Evolutionary conservation across 2,329 filamentous ascomycete genomes (phyloP).

Genomic region (Talaromyces sp.): DNA sequence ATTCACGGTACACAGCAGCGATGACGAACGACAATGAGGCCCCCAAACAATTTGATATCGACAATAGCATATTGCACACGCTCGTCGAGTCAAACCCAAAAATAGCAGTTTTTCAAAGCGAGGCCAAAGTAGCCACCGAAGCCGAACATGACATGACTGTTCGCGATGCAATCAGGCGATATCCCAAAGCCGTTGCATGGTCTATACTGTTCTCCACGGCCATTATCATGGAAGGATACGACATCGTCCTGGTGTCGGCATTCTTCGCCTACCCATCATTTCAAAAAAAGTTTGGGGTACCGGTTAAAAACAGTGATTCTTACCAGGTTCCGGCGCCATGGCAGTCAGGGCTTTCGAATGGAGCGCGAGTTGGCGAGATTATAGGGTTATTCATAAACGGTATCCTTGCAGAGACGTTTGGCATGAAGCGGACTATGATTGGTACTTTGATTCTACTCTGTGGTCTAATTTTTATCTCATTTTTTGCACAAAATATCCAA

Average conservation of each 20-base stretch:
- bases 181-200: slow-evolving; percentile 63
- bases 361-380: slow-evolving; percentile 39
- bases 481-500: slow-evolving; percentile 44
- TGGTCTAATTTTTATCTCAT: slow-evolving; percentile 45
- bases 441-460: slow-evolving; percentile 40
- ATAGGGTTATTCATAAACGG: slow-evolving; percentile 48
- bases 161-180: slow-evolving; percentile 64
- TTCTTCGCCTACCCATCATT: slow-evolving; percentile 57
- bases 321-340: slow-evolving; percentile 37
- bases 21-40: neutral
- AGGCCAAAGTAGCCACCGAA: slow-evolving; percentile 37
- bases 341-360: slow-evolving; percentile 42
- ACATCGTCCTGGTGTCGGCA: slow-evolving; percentile 73
- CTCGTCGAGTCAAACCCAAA: neutral
- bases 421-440: slow-evolving; percentile 47
- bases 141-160: slow-evolving; percentile 62
- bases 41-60: neutral
- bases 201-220: slow-evolving; percentile 77
- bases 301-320: slow-evolving; percentile 22
- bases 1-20: neutral
- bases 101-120: slow-evolving; percentile 8
- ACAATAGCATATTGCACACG: neutral
- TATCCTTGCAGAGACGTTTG: slow-evolving; percentile 45
- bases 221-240: slow-evolving; percentile 88
- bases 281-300: slow-evolving; percentile 59